Evolutionary conservation across 2,329 filamentous ascomycete genomes (phyloP), one percentile per base, ranked within the genome.

Genomic region (Diaporthe sp.): DNA sequence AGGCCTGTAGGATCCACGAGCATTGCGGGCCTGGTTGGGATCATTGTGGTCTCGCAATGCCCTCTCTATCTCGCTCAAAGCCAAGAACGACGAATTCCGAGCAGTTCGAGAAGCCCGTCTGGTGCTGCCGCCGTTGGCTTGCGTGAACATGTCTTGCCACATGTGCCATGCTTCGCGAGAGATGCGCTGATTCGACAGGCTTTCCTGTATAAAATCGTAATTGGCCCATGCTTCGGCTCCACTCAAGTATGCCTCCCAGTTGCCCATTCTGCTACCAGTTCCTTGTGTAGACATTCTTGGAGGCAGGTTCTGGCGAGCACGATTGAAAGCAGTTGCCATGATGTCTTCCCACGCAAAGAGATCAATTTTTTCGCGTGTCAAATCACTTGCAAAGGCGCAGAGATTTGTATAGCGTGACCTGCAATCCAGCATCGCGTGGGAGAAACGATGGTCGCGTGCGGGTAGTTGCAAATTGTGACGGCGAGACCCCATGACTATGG

Each of bases 151-250:
- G 19, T n/a, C 10, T 39, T 39, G 57, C 57, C 57, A 60, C 31
- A 6, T 9, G 17, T 8, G 31, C 57, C 57, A 60, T 60, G 17
- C 19, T n/a, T n/a, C 34, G 31, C 9, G 19, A 15, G 57, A 37
- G 5, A n/a, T 22, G 37, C 19, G 19, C 57, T 13, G 8, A 39
- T 13, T 19, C 19, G 9, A 19, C 8, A 39, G 19, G 19, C 31
- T 60, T 39, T 39, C 39, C 28, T 13, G 17, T 37, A 60, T n/a
- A n/a, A 60, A 3, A 12, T 39, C 3, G 31, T 51, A 8, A 4
- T 70, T 28, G 3, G 42, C 37, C 65, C 67, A 70, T 3, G 67
- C 67, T 39, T 28, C 7, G 8, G 67, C 67, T 42, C 67, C 67
- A 10, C 34, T 57, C 49, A 70, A 37, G 39, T 70, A 57, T 31